A percentile compares a stretch with the other conserved stretches of the same genome.
phyloP scores from a whole-genome alignment of 176 grass and related monocot species.

The Lolium perenne region DNA sequence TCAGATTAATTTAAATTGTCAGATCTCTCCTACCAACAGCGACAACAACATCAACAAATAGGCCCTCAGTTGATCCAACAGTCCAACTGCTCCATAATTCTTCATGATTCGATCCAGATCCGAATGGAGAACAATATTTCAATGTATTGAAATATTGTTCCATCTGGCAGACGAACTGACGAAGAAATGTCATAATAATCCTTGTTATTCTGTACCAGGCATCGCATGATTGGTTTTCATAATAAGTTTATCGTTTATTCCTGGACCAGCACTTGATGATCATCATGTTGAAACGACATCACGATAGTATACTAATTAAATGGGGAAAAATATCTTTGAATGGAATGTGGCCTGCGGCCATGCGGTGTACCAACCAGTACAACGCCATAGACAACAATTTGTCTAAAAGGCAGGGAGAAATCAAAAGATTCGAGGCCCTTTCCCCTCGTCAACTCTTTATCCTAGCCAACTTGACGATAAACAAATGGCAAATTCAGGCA shows the following conservation, averaged over 20 bases:
- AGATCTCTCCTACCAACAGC: neutral
- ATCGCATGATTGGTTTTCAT: neutral
- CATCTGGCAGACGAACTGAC: neutral
- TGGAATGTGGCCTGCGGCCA: slow-evolving; percentile 28
- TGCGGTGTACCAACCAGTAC: neutral
- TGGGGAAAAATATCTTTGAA: slow-evolving; percentile 13
- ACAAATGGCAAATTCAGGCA: slow-evolving; percentile 21
- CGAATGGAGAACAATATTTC: neutral
- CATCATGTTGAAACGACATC: neutral
- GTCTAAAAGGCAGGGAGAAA: slow-evolving; percentile 7
- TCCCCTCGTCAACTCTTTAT: slow-evolving; percentile 41
- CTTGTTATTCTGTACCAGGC: neutral
- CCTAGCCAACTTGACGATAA: slow-evolving; percentile 26
- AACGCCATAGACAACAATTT: slow-evolving; percentile 21
- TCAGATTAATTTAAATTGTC: neutral
- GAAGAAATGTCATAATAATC: neutral
- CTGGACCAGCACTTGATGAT: neutral
- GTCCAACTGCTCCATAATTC: neutral
- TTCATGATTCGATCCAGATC: neutral
- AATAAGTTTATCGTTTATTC: neutral
- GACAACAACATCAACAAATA: neutral
- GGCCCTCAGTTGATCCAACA: neutral
- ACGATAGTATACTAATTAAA: neutral
- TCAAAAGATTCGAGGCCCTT: slow-evolving; percentile 11
- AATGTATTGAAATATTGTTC: neutral